Conservation (phyloP, 2,329 filamentous ascomycete genomes). For the Emergomyces orientalis region DNA sequence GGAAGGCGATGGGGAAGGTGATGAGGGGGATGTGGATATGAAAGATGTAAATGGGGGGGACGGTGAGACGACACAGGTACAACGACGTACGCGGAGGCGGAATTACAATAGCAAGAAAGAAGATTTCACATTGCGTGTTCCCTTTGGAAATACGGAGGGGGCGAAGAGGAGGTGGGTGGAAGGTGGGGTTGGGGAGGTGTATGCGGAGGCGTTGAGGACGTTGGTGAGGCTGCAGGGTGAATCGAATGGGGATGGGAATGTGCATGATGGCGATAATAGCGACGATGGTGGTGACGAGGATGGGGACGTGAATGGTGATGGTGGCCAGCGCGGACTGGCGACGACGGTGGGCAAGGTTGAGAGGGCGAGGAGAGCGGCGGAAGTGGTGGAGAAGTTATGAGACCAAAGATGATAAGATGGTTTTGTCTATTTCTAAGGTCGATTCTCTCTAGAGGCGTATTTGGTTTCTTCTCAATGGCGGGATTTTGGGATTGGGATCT, state of each 20-base stretch:
- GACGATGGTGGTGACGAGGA: conserved; percentile 17
- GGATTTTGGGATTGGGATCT: conserved; percentile 1
- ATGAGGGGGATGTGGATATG: conserved; percentile 17
- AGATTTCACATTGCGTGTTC: conserved; percentile 21
- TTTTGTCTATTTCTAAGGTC: conserved; percentile 9
- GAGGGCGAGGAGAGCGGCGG: conserved; percentile 36
- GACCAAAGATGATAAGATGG: background rate
- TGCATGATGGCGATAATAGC: conserved; percentile 10
- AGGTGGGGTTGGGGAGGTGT: conserved; percentile 36
- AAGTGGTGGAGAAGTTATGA: conserved; percentile 41
- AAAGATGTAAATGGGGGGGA: conserved; percentile 28
- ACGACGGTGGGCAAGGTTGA: conserved; percentile 40
- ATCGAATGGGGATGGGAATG: conserved; percentile 16
- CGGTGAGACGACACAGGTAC: conserved; percentile 10
- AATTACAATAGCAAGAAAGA: background rate
- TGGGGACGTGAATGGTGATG: conserved; percentile 11
- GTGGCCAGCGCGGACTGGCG: conserved; percentile 28
- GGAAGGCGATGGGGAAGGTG: conserved; percentile 6
- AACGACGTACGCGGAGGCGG: background rate
- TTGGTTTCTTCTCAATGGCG: background rate
- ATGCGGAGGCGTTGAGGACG: conserved; percentile 32
- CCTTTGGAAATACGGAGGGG: conserved; percentile 24
- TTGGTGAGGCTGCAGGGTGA: conserved; percentile 34
- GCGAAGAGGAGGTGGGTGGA: conserved; percentile 32
- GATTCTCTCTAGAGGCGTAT: background rate